phyloP scores from a whole-genome alignment of 495 filamentous ascomycete genomes.

The Neurospora sp. region DNA sequence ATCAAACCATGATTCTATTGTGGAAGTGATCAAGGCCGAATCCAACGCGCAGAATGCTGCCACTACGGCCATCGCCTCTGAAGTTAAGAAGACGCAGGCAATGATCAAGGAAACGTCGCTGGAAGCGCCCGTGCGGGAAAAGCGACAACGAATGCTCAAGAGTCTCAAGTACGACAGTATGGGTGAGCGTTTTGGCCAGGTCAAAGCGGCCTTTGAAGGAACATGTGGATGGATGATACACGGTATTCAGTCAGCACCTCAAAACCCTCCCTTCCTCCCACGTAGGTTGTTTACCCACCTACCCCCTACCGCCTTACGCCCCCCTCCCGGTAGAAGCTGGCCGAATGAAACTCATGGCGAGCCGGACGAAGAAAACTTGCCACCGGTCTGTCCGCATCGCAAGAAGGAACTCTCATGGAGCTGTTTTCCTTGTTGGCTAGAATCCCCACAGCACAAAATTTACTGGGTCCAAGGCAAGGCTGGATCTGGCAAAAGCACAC shows the following conservation, averaged over 20 bases:
- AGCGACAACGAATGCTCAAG: conserved; percentile 7
- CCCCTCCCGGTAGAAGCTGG: too few relatives aligned
- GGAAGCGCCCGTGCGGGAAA: not conserved
- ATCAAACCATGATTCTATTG: not conserved
- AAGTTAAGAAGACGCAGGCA: not conserved
- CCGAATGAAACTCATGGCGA: not conserved
- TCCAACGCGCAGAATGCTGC: not conserved
- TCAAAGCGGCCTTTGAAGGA: conserved; percentile 11
- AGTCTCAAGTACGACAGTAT: conserved; percentile 17
- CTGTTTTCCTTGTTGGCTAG: conserved; percentile 26
- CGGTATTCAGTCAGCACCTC: not conserved
- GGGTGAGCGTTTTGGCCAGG: conserved; percentile 11
- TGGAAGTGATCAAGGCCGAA: not conserved
- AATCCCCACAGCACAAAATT: conserved; percentile 7
- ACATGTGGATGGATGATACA: conserved; percentile 28
- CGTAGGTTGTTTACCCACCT: too few relatives aligned
- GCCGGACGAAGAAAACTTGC: not conserved
- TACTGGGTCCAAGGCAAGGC: conserved; percentile 36
- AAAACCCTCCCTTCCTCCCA: too few relatives aligned
- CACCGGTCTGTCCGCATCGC: not conserved
- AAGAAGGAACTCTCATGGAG: not conserved
- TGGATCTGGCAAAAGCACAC: conserved; percentile 35
- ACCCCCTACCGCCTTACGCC: too few relatives aligned
- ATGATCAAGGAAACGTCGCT: not conserved
- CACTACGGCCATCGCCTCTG: not conserved